Percentiles rank a stretch among this genome's conserved stretches.
Evolutionary conservation across 1,284 basidiomycete species (phyloP).

Genomic region (Melampsora larici-populina): DNA sequence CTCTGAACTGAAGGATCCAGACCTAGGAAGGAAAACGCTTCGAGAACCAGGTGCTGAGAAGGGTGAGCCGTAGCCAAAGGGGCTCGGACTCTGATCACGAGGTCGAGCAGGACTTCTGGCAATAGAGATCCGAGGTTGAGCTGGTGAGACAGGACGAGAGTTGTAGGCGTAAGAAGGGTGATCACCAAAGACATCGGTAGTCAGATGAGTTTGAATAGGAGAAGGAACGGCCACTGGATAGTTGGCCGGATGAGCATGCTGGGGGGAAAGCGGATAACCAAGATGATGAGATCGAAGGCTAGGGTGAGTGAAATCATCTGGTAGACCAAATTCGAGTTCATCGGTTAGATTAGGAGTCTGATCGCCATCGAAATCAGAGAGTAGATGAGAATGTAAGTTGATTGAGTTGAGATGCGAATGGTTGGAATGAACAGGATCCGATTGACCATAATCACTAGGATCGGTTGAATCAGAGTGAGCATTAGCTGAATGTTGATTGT

Average conservation of each 20-base stretch:
- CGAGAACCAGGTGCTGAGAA: conserved; percentile 68
- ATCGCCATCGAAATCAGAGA: conserved; percentile 61
- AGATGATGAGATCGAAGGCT: conserved; percentile 58
- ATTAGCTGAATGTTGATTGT: conserved; percentile 11
- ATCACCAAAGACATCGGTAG: conserved; percentile 46
- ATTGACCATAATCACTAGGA: not conserved
- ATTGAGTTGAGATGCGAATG: conserved; percentile 18
- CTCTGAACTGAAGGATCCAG: conserved; percentile 50
- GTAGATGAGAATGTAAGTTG: conserved; percentile 41
- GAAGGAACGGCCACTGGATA: not conserved
- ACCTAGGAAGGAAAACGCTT: conserved; percentile 60
- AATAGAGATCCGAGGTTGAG: conserved; percentile 47
- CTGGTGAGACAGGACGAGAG: conserved; percentile 37
- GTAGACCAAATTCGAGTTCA: conserved; percentile 69
- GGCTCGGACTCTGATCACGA: conserved; percentile 42
- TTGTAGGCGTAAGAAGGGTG: not conserved
- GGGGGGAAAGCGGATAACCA: conserved; percentile 52
- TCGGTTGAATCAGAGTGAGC: not conserved
- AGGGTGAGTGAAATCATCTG: conserved; percentile 59
- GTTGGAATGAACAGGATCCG: not conserved
- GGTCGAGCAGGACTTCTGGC: conserved; percentile 60
- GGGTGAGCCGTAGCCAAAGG: conserved; percentile 57
- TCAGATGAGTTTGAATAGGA: conserved; percentile 45
- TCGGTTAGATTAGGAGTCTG: conserved; percentile 71
- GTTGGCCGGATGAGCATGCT: conserved; percentile 45